Percentiles rank a stretch among this genome's conserved stretches.
These are phyloP conservation scores for Santalum album DNA, from an alignment of 164 flowering plant genomes.

Conservation along the genomic window DNA sequence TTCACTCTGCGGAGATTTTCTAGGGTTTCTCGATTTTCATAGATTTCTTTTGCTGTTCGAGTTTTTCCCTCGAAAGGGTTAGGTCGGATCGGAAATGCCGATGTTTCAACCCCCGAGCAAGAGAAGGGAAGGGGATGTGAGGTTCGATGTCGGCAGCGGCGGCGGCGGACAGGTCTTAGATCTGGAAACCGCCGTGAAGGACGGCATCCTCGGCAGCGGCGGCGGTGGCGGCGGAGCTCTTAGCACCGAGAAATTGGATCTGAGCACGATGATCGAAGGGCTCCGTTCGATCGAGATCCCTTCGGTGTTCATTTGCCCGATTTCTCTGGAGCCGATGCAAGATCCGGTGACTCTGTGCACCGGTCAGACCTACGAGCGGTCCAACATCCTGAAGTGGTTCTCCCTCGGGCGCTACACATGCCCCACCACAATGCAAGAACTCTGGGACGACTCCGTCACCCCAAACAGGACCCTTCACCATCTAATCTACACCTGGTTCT, in stretches of 20 bases:
- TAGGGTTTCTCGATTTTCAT: too few relatives aligned
- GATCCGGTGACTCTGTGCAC: constrained; percentile 75
- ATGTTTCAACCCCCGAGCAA: background rate
- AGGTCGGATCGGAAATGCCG: background rate
- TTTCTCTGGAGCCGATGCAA: constrained; percentile 73
- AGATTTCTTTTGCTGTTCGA: too few relatives aligned
- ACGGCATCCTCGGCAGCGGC: constrained; percentile 39
- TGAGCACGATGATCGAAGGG: constrained; percentile 48
- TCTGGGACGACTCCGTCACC: constrained; percentile 48
- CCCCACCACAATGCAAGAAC: constrained; percentile 68
- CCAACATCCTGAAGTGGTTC: constrained; percentile 70
- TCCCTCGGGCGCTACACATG: constrained; percentile 56
- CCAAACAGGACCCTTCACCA: constrained; percentile 54
- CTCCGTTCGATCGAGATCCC: constrained; percentile 48
- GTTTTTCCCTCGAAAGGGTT: background rate
- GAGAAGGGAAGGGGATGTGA: constrained; percentile 10
- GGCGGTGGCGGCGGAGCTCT: constrained; percentile 12
- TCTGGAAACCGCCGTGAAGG: constrained; percentile 47
- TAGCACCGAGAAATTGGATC: constrained; percentile 26
- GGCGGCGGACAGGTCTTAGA: constrained; percentile 33
- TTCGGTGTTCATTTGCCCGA: constrained; percentile 67
- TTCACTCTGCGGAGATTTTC: constrained; percentile 7
- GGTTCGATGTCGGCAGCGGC: constrained; percentile 29
- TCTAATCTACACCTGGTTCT: constrained; percentile 58
- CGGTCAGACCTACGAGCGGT: constrained; percentile 70